Base-by-base conservation (phyloP, 768 basidiomycete genomes). In the Termitomyces sp. region DNA sequence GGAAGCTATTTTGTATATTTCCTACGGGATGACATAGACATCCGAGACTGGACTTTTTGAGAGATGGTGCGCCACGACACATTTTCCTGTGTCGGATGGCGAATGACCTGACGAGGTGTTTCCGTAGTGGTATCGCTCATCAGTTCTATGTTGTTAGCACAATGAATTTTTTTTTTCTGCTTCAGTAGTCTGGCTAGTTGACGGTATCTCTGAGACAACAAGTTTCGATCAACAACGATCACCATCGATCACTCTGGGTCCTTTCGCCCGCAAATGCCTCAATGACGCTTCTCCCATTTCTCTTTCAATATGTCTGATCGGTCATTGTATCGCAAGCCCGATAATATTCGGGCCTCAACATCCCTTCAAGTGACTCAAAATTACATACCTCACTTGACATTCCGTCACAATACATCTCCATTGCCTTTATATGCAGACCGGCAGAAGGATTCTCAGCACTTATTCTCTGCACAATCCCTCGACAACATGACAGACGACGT, bases 401-500 rank as follows among this genome's bases (percentile, higher is more conserved):
- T 57, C 47, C 55, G 55, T 30, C 48, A 55, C 34, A 55, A 55
- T 46, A 46, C 54, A 46, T 36, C 45, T 55, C 44, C 54, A 15
- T 45, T 36, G 42, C 45, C 54, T 4, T 55, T 47, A 44, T 27
- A 55, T 55, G 24, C 45, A 55, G 44, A 46, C 44, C 54, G 15
- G 5, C 54, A 36, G 34, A 22, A 20, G 6, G 42, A 30, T 36
- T 44, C 18, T 55, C 20, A 55, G 33, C 42, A 46, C 13, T 9
- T 33, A 46, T 15, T 41, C 7, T 41, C 33, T n/a, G 3, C 6
- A 3, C 33, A 55, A 18, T 24, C 31, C 3, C 31, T 47, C 27
- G 18, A 30, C 37, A 50, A 13, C 11, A 49, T 49, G 56, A 15
- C 37, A 4, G 36, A 39, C 18, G n/a, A 47, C 15, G 31, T 47